Evolutionary conservation across 2,329 filamentous ascomycete species (phyloP).

Genomic region (Hysterium pulicare): DNA sequence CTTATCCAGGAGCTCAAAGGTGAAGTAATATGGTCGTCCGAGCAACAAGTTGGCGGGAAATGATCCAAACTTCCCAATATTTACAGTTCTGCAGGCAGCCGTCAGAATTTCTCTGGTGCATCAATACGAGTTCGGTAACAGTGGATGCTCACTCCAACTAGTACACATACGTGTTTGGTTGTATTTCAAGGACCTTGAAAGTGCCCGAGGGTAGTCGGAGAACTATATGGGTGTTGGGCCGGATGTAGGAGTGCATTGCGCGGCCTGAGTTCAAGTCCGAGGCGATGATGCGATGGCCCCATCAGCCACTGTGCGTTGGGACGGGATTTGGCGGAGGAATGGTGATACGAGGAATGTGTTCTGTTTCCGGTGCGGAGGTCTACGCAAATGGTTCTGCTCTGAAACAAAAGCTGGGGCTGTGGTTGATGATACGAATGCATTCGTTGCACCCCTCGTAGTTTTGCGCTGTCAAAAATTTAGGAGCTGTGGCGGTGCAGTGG

Average conservation of each 20-base stretch:
- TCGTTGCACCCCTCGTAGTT: too few species aligned
- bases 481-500: too few species aligned
- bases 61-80: conserved; percentile 86
- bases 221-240: conserved; percentile 51
- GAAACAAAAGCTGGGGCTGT: too few species aligned
- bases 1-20: conserved; percentile 80
- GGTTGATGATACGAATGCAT: too few species aligned
- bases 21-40: conserved; percentile 86
- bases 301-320: conserved; percentile 4
- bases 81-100: conserved; percentile 63
- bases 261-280: conserved; percentile 4
- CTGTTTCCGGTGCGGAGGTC: too few species aligned
- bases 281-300: not conserved
- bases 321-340: not conserved
- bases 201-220: conserved; percentile 58
- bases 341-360: too few species aligned
- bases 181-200: conserved; percentile 56
- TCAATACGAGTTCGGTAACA: too few species aligned
- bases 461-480: too few species aligned
- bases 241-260: conserved; percentile 46
- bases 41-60: conserved; percentile 88
- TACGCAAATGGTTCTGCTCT: too few species aligned
- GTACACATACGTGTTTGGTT: conserved; percentile 61
- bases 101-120: conserved; percentile 2
- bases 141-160: conserved; percentile 31